Conservation (phyloP, 2,329 filamentous ascomycete species). For the Sphaerostilbella broomeana region DNA sequence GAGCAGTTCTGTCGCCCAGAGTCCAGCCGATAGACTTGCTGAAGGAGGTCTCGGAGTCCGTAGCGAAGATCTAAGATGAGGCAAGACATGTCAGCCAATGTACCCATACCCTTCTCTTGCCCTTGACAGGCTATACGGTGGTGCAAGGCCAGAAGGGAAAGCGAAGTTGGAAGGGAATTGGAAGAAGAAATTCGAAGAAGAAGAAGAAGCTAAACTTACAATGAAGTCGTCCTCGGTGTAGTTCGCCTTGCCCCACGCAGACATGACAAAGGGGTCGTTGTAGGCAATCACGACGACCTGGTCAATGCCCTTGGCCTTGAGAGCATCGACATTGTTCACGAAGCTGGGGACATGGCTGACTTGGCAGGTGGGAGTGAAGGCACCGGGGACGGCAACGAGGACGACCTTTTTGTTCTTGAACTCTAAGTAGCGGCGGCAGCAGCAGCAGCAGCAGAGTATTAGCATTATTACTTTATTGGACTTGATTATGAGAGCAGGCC, state of each 20-base stretch:
- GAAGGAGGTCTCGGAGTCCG: constrained; percentile 63
- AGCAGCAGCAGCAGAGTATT: constrained; percentile 5
- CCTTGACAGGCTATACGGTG: constrained; percentile 4
- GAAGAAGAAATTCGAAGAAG: neutral
- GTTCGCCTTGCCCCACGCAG: constrained; percentile 86
- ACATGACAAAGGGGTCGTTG: constrained; percentile 86
- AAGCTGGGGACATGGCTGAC: constrained; percentile 75
- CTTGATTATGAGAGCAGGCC: no score
- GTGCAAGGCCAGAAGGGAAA: neutral
- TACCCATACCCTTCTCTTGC: neutral
- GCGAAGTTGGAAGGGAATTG: neutral
- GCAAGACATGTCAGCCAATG: neutral
- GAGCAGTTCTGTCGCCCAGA: constrained; percentile 64
- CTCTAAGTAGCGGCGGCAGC: constrained; percentile 30
- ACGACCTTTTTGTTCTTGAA: constrained; percentile 52
- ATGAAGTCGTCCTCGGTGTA: constrained; percentile 61
- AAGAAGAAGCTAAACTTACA: constrained; percentile 30
- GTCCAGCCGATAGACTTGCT: constrained; percentile 73
- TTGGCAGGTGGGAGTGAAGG: constrained; percentile 84
- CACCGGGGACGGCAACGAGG: constrained; percentile 55
- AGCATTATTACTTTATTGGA: neutral
- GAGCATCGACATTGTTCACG: constrained; percentile 61
- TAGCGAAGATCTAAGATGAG: constrained; percentile 62
- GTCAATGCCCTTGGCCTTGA: constrained; percentile 78
- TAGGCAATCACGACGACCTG: constrained; percentile 72